Percentiles rank a stretch among this genome's conserved stretches.
Evolutionary conservation across 148 eudicot species (phyloP).

Genomic region (Vaccinium darrowii): DNA sequence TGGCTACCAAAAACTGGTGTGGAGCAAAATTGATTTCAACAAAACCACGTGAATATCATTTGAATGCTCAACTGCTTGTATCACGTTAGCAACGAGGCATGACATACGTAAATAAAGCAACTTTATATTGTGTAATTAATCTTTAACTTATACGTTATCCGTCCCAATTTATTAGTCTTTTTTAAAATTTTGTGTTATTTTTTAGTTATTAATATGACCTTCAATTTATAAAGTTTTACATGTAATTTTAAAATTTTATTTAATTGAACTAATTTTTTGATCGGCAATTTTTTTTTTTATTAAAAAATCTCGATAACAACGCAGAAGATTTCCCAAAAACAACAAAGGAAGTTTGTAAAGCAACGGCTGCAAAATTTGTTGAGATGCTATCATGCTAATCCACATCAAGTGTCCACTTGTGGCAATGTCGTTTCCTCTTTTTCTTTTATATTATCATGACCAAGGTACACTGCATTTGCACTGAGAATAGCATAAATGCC

Average conservation of each 20-base stretch:
- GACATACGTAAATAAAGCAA: background rate
- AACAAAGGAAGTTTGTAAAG: background rate
- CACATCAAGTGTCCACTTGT: background rate
- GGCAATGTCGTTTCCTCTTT: background rate
- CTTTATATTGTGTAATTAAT: background rate
- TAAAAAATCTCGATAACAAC: too few relatives aligned
- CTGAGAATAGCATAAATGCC: background rate
- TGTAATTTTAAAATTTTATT: too few relatives aligned
- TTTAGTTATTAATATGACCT: too few relatives aligned
- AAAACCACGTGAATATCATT: background rate
- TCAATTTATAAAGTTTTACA: too few relatives aligned
- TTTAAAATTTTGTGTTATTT: too few relatives aligned
- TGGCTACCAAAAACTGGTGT: background rate
- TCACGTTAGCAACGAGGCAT: background rate
- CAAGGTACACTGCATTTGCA: background rate
- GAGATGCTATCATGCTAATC: background rate
- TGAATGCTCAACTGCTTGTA: background rate
- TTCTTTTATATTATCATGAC: background rate
- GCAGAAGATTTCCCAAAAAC: background rate
- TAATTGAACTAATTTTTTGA: too few relatives aligned
- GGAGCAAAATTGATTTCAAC: background rate
- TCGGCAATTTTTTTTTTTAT: too few relatives aligned
- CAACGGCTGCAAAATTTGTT: background rate
- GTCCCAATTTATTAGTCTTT: too few relatives aligned
- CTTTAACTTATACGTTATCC: background rate